Base-by-base conservation (phyloP, 2,329 filamentous ascomycete species). In the Talaromyces sp. region DNA sequence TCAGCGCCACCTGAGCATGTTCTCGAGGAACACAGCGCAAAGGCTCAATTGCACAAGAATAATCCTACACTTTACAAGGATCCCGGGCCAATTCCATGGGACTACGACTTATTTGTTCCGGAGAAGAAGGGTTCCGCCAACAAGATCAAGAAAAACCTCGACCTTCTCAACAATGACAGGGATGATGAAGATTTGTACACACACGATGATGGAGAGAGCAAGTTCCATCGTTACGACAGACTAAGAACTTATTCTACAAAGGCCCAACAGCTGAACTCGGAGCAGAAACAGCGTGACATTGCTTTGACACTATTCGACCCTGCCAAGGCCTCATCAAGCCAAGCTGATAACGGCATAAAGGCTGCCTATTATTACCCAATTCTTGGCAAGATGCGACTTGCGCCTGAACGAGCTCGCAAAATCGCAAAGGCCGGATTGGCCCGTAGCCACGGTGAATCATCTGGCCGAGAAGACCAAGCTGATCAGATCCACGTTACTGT, bases 281-380 rank as follows among this genome's bases (percentile, higher is more conserved):
- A 82, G 6, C 80, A 86, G 65, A 80, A 81, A 37, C 86, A 85
- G 69, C 82, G 81, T 66, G 84, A 88, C 62, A 78, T 89, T 39
- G 87, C 85, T 1, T 63, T 89, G 58, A 84, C 85, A 0, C 74
- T 89, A 39, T 85, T 87, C 70, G 82, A 88, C 68, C 80, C 82
- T 0, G 79, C 68, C 17, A 70, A 75, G 56, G 68, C 56, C 25
- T 69, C 19, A 70, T 73, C 33, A 68, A 69, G 50, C 17, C 43
- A 52, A 35, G 11, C 47, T 33, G 68, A 70, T 8, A 69, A 73
- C 22, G 80, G 77, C 65, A 78, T 79, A 60, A 84, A 84, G 71
- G 86, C 80, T 1, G 87, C 87, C 15, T 89, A 87, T 73, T 87
- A 86, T 73, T 89, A 89, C 67, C 86, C 86, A 0, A 84, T 89